Evolutionary conservation across 345 rosid genomes (phyloP).

Genomic region (Iberis pinnata): DNA sequence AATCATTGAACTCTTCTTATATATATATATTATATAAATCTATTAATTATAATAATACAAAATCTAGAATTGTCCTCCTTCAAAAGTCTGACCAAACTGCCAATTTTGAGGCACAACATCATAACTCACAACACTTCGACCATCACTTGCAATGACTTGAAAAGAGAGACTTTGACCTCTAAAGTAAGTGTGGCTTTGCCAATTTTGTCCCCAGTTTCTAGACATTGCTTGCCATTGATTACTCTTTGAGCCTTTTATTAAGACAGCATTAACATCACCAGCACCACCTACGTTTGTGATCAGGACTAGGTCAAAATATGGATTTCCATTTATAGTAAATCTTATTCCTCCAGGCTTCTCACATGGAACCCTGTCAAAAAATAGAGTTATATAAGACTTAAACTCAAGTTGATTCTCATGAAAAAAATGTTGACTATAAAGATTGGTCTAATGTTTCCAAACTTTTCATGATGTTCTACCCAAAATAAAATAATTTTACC

Average conservation of each 20-base stretch:
- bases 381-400: no score
- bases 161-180: constrained; percentile 52
- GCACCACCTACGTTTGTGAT: constrained; percentile 61
- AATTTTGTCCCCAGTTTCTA: constrained; percentile 68
- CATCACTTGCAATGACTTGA: constrained; percentile 50
- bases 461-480: no score
- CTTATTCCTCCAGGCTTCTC: constrained; percentile 50
- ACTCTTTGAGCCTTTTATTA: constrained; percentile 52
- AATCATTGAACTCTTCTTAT: constrained; percentile 6
- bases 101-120: constrained; percentile 47
- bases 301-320: constrained; percentile 54
- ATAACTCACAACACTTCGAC: constrained; percentile 38
- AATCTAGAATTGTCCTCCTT: constrained; percentile 43
- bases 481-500: no score
- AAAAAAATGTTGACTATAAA: no score
- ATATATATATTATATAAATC: background rate
- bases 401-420: no score
- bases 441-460: no score
- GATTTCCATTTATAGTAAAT: constrained; percentile 49
- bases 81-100: constrained; percentile 62
- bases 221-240: constrained; percentile 53
- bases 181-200: constrained; percentile 55
- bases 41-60: background rate
- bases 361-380: constrained; percentile 41
- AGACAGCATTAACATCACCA: constrained; percentile 50